A percentile compares a stretch with the other conserved stretches of the same genome.
phyloP scores from a whole-genome alignment of 164 flowering plant species.

The Buxus sempervirens region DNA sequence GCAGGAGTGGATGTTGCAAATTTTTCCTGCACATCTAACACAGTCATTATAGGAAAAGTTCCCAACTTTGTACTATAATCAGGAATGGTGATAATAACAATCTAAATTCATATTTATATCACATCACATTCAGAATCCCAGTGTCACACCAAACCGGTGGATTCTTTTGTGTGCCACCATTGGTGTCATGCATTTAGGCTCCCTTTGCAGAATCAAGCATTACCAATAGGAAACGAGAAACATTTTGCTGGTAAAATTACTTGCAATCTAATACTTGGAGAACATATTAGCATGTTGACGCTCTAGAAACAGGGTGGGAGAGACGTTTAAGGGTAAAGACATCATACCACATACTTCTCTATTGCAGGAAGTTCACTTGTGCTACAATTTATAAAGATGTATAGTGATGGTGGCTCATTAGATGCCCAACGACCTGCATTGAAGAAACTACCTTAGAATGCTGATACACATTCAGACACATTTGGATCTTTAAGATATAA shows the following conservation, averaged over 20 bases:
- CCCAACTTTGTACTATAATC: not conserved
- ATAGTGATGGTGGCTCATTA: slow-evolving; percentile 71
- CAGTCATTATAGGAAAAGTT: not conserved
- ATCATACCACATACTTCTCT: slow-evolving; percentile 93
- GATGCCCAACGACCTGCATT: slow-evolving; percentile 80
- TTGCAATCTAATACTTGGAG: not conserved
- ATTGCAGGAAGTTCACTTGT: slow-evolving; percentile 75
- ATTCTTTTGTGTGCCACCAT: no score
- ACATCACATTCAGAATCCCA: no score
- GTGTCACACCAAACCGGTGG: no score
- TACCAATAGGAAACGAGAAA: not conserved
- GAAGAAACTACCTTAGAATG: not conserved
- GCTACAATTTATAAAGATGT: slow-evolving; percentile 83
- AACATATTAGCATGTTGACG: not conserved
- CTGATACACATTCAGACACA: not conserved
- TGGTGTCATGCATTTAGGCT: no score
- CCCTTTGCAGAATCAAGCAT: not conserved
- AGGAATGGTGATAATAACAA: not conserved
- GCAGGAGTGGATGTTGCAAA: slow-evolving; percentile 78
- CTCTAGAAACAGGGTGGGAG: not conserved
- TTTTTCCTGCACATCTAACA: slow-evolving; percentile 53
- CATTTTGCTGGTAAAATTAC: not conserved
- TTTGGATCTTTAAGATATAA: not conserved
- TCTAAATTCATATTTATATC: no score
- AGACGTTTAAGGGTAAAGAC: slow-evolving; percentile 8